phyloP scores from a whole-genome alignment of 2,329 filamentous ascomycete species.

The Talaromyces funiculosus region DNA sequence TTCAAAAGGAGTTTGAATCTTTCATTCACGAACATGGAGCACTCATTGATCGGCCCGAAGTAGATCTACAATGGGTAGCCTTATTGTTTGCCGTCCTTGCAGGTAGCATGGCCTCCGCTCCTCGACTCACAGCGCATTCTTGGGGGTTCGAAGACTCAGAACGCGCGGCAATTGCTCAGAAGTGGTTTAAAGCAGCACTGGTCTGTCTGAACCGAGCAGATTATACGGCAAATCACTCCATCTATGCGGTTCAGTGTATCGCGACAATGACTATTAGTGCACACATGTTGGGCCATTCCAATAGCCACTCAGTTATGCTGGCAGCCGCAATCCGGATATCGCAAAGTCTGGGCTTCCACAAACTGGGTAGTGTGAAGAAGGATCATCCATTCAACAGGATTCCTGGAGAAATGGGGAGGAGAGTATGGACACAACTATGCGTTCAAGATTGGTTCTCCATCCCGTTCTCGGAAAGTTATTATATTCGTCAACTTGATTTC shows the following conservation, averaged over 20 bases:
- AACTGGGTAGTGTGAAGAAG: conserved; percentile 23
- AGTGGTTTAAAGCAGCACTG: conserved; percentile 44
- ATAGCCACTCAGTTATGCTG: conserved; percentile 43
- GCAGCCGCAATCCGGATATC: conserved; percentile 44
- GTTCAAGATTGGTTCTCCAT: conserved; percentile 43
- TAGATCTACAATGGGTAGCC: conserved; percentile 44
- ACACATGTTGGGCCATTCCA: conserved; percentile 46
- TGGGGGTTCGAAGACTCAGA: conserved; percentile 45
- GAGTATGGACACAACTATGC: conserved; percentile 36
- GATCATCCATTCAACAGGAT: conserved; percentile 20
- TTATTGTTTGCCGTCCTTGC: conserved; percentile 43
- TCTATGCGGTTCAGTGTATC: conserved; percentile 44
- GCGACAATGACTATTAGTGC: conserved; percentile 46
- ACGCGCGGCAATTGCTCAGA: conserved; percentile 36
- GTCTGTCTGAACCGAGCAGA: conserved; percentile 44
- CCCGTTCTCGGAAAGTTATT: conserved; percentile 36
- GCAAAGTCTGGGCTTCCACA: conserved; percentile 44
- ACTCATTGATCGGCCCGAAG: conserved; percentile 25
- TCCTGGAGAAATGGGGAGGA: conserved; percentile 32
- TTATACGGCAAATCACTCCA: conserved; percentile 41
- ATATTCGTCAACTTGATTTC: conserved; percentile 32
- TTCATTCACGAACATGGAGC: conserved; percentile 25
- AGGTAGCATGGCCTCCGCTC: conserved; percentile 40
- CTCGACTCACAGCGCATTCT: conserved; percentile 25
- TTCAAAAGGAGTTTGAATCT: conserved; percentile 33